Evolutionary conservation across 257 asterid genomes (phyloP).

Genomic region (Primulina eburnea): DNA sequence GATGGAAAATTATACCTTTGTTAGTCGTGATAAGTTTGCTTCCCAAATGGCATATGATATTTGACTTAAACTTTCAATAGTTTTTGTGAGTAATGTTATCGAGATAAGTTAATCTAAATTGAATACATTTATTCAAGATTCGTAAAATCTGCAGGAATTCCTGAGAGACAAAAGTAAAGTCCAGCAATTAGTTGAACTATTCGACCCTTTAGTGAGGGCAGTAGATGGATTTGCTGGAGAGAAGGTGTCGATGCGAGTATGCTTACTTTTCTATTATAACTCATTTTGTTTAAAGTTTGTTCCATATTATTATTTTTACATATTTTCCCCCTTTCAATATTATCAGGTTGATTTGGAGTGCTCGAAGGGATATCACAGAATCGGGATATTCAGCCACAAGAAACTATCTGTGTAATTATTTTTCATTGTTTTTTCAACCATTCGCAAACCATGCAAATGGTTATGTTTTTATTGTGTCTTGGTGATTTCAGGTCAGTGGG

Average conservation of each 20-base stretch:
- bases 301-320: not conserved
- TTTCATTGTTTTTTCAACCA: not conserved
- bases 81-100: not conserved
- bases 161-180: conserved; percentile 85
- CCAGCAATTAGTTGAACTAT: conserved; percentile 57
- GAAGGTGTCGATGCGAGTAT: conserved; percentile 89
- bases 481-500: conserved; percentile 76
- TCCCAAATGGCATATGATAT: conserved; percentile 9
- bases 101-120: not conserved
- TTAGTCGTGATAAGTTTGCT: not conserved
- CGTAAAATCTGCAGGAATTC: conserved; percentile 53
- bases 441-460: not conserved
- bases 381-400: conserved; percentile 89
- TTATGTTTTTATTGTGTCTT: not conserved
- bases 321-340: not conserved
- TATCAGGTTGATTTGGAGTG: conserved; percentile 86
- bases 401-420: conserved; percentile 55
- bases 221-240: conserved; percentile 74
- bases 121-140: conserved; percentile 18
- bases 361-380: conserved; percentile 65
- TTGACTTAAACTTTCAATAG: not conserved
- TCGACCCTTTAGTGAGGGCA: conserved; percentile 77
- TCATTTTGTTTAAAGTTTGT: not conserved
- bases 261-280: not conserved
- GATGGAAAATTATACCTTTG: conserved; percentile 13